Base-by-base conservation (phyloP, 306 rosid genomes). In the Myrica gale region DNA sequence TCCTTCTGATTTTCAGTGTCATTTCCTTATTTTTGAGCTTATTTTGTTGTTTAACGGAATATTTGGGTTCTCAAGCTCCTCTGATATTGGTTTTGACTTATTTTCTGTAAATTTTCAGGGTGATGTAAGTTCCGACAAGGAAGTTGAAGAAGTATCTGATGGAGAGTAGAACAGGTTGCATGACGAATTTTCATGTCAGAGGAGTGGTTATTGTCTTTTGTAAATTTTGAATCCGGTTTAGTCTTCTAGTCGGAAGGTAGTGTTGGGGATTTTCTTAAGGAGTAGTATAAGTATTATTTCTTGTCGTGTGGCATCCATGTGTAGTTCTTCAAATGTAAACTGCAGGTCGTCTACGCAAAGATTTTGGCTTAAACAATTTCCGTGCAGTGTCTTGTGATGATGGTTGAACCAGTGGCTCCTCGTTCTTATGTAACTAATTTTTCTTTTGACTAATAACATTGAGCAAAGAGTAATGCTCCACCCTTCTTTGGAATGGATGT, bases 101-200 rank as follows among this genome's bases (percentile, higher is more conserved):
- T 53, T 12, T 46, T 58, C 55, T 79, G 53, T 52, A 21, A 19
- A 67, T 55, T 32, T 63, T 11, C 66, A 93, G 96, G 93, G 20
- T 52, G 89, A 87, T 74, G 88, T 69, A 62, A 79, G 80, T 52
- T 17, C 74, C 4, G 76, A 71, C 21, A 74, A 71, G 69, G 91
- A 83, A 76, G 85, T 41, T 4, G 86, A 83, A 32, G 89, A 87
- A 74, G 7, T 79, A 15, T 76, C 96, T 0, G 93, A 88, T 41
- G 93, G 75, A 57, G 92, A 93, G 87, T 89, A 85, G 80, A 6
- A 51, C 39, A 71, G 46, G 44, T 6, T 58, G 54, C 42, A 52
- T 7, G 61, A 39, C 16, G 9, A 56, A 37, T 55, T 4, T 69
- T 48, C n/a, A 47, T 61, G 60, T 75, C 63, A 20, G 39, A n/a